Evolutionary conservation across 1,284 basidiomycete genomes (phyloP).

Genomic region (Bjerkandera adusta): DNA sequence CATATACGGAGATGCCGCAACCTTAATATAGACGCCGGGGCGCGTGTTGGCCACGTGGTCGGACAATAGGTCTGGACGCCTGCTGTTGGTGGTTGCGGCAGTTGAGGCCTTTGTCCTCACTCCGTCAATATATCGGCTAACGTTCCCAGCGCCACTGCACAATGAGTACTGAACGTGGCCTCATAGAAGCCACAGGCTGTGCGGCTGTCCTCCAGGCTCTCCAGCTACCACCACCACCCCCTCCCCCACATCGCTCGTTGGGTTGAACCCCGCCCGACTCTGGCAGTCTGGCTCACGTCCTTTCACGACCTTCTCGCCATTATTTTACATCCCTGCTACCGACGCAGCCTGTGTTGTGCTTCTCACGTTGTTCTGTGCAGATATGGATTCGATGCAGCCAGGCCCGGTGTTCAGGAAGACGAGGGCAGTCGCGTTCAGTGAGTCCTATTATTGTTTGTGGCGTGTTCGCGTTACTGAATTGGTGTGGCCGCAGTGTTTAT

Average conservation of each 20-base stretch:
- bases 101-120: constrained; percentile 8
- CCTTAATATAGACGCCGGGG: too few species aligned
- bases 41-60: too few species aligned
- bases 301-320: constrained; percentile 3
- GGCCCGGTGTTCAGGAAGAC: constrained; percentile 39
- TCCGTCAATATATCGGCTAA: constrained; percentile 2
- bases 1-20: too few species aligned
- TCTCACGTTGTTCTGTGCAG: too few species aligned
- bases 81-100: too few species aligned
- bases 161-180: constrained; percentile 4
- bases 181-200: constrained; percentile 1
- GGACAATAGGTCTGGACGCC: too few species aligned
- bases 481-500: constrained; percentile 34
- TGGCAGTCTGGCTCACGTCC: constrained; percentile 2
- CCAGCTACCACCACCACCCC: constrained; percentile 14
- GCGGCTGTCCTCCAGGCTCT: constrained; percentile 13
- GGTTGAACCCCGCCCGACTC: constrained; percentile 1
- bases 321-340: not conserved
- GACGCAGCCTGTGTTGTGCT: too few species aligned
- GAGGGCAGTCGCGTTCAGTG: constrained; percentile 40
- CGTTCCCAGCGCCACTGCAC: constrained; percentile 4
- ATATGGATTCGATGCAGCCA: constrained; percentile 37
- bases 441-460: constrained; percentile 22
- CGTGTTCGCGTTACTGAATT: too few species aligned
- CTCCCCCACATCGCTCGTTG: not conserved